A percentile compares a stretch with the other conserved stretches of the same genome.
These are phyloP conservation scores for Fallopia convolvulus DNA, from an alignment of 148 eudicot genomes.

Conservation along the genomic window DNA sequence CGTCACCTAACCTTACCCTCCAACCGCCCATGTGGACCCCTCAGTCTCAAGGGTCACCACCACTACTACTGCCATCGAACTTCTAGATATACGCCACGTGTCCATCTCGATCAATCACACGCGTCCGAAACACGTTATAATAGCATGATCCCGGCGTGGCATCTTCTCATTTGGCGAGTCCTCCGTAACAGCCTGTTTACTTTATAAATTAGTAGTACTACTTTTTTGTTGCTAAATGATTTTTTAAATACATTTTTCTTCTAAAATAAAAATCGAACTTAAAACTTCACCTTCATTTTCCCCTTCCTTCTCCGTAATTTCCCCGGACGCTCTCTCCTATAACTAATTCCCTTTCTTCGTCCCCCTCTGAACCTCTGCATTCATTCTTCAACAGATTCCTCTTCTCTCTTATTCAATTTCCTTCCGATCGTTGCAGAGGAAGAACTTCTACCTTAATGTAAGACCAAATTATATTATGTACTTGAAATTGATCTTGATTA, in stretches of 20 bases:
- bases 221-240: not conserved
- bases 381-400: not conserved
- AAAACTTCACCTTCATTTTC: not conserved
- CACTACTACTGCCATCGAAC: not conserved
- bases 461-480: not conserved
- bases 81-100: not conserved
- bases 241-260: not conserved
- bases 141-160: not conserved
- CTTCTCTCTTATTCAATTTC: not conserved
- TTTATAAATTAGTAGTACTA: not conserved
- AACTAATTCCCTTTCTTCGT: not conserved
- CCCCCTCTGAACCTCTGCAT: not conserved
- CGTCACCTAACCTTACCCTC: slow-evolving; percentile 7
- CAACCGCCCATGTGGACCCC: slow-evolving; percentile 1
- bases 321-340: not conserved
- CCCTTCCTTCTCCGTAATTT: not conserved
- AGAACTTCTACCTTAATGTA: not conserved
- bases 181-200: not conserved
- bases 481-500: not conserved
- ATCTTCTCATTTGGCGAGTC: not conserved
- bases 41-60: not conserved
- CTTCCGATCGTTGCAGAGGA: not conserved
- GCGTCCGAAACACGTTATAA: not conserved
- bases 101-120: not conserved
- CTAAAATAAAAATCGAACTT: not conserved